Conservation (phyloP, 2,329 filamentous ascomycete genomes). For the Colletotrichum acutatum region DNA sequence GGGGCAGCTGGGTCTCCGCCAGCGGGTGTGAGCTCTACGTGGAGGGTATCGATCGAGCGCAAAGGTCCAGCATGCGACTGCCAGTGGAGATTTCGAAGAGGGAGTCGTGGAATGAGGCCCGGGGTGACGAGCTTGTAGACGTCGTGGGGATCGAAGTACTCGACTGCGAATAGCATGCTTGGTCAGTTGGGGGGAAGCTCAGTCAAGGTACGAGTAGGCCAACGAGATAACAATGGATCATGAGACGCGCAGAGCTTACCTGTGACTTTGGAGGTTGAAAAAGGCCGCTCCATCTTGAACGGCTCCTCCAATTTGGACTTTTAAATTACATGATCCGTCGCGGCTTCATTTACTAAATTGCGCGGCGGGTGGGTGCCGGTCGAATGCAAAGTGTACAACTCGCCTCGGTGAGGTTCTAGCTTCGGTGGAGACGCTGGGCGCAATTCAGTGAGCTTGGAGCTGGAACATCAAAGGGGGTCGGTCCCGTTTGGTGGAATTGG, state of each 20-base stretch:
- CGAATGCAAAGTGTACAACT: slow-evolving; percentile 1
- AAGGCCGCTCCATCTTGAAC: slow-evolving; percentile 72
- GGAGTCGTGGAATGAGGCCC: slow-evolving; percentile 81
- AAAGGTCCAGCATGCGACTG: slow-evolving; percentile 92
- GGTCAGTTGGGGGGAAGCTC: slow-evolving; percentile 5
- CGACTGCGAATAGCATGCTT: slow-evolving; percentile 67
- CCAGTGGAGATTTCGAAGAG: slow-evolving; percentile 94
- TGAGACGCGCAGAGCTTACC: slow-evolving; percentile 56
- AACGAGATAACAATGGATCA: not conserved
- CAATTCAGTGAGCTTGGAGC: not conserved
- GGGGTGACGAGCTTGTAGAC: slow-evolving; percentile 86
- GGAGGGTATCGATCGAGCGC: slow-evolving; percentile 91
- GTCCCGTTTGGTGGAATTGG: not conserved
- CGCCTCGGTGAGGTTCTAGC: slow-evolving; percentile 11
- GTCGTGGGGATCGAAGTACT: slow-evolving; percentile 94
- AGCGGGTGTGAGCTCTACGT: slow-evolving; percentile 84
- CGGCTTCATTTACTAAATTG: slow-evolving; percentile 1
- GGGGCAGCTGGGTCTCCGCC: slow-evolving; percentile 53
- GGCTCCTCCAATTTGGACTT: slow-evolving; percentile 37
- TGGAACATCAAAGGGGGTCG: not conserved
- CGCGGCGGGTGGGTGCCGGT: not conserved
- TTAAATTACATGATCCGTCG: slow-evolving; percentile 25
- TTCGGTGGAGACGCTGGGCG: slow-evolving; percentile 18
- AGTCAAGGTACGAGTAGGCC: not conserved
- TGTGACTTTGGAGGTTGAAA: slow-evolving; percentile 81